Conservation (phyloP, 2,329 filamentous ascomycete genomes). For the Gliomastix tumulicola region DNA sequence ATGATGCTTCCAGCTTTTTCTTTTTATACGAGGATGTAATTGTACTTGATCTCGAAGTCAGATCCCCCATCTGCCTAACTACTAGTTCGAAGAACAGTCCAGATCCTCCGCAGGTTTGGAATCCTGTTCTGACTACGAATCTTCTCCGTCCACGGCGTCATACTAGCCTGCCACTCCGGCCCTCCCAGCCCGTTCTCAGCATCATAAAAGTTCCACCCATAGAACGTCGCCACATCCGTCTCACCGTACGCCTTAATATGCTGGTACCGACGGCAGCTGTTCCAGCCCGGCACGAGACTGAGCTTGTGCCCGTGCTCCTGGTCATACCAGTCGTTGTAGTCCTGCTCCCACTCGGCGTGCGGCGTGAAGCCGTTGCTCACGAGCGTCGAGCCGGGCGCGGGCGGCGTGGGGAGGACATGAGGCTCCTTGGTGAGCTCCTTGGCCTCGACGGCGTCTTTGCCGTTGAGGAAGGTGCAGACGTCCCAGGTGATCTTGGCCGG, state of each 20-base stretch:
- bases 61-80: no score
- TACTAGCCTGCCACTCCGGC: conserved; percentile 7
- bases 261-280: conserved; percentile 4
- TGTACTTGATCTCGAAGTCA: no score
- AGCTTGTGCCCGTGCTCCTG: conserved; percentile 7
- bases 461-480: conserved; percentile 6
- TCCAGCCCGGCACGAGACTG: conserved; percentile 8
- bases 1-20: no score
- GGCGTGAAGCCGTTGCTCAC: conserved; percentile 8
- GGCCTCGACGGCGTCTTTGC: conserved; percentile 3
- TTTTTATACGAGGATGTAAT: no score
- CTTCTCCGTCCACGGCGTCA: conserved; percentile 7
- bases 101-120: conserved; percentile 9
- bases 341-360: conserved; percentile 4
- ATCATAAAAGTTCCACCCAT: conserved; percentile 10
- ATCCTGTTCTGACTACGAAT: conserved; percentile 6
- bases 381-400: conserved; percentile 2
- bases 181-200: conserved; percentile 8
- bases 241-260: conserved; percentile 6
- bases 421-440: neutral
- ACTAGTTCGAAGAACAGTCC: conserved; percentile 5
- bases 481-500: conserved; percentile 4
- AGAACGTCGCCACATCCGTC: conserved; percentile 4
- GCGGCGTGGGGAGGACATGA: neutral
- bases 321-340: conserved; percentile 9